Evolutionary conservation across 2,329 filamentous ascomycete genomes (phyloP).

Genomic region (Epicoccum nigrum): DNA sequence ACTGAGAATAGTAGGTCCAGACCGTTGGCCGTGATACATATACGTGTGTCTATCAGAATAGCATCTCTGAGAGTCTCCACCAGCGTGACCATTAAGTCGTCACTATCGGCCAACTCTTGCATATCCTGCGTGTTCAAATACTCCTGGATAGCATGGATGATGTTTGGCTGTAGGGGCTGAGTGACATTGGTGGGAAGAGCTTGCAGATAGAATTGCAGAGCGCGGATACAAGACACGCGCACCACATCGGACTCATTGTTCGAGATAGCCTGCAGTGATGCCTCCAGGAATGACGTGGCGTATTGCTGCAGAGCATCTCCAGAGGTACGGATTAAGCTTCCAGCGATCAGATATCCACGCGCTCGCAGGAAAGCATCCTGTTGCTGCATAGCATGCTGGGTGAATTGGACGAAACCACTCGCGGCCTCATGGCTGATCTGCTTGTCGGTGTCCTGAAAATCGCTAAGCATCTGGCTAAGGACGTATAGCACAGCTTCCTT

Average conservation of each 20-base stretch:
- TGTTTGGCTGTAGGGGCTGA: conserved; percentile 64
- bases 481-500: conserved; percentile 86
- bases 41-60: conserved; percentile 77
- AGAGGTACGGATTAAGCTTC: conserved; percentile 74
- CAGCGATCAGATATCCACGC: conserved; percentile 85
- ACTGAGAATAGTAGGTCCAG: conserved; percentile 86
- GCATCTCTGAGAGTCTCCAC: conserved; percentile 84
- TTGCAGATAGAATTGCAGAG: conserved; percentile 72
- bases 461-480: conserved; percentile 80
- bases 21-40: conserved; percentile 77
- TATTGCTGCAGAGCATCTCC: conserved; percentile 60
- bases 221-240: conserved; percentile 88
- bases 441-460: conserved; percentile 80
- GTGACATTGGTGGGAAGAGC: conserved; percentile 58
- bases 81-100: conserved; percentile 89
- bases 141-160: conserved; percentile 66
- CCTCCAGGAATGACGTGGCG: conserved; percentile 70
- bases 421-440: conserved; percentile 72
- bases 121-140: conserved; percentile 84
- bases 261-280: conserved; percentile 75
- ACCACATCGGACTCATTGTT: conserved; percentile 84
- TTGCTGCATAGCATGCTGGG: conserved; percentile 75
- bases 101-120: conserved; percentile 81
- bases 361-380: conserved; percentile 80
- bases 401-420: conserved; percentile 77